Evolutionary conservation across 345 rosid species (phyloP), one percentile per base, ranked within the genome.

Genomic region (Isatis tinctoria): DNA sequence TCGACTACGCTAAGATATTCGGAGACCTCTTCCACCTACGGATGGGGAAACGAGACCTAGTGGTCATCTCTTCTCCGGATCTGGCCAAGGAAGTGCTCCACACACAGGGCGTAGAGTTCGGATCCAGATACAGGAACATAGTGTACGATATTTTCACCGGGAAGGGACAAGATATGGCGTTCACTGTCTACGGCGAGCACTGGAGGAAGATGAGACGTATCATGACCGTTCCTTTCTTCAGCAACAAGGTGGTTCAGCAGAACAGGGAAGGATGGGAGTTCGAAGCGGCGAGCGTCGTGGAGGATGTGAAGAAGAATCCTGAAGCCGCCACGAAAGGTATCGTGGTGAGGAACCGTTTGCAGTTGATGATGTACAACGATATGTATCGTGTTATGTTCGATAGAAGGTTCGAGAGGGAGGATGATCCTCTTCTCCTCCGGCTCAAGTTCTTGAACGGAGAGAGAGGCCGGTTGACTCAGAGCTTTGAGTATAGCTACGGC

Each of bases 171-270:
- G 99, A 96, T 75, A 96, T 96, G 99, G 99, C 90, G 72, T 96
- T 96, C 84, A 92, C 99, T 0, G 97, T 89, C 0, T 96, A 96
- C 72, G 99, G 99, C 0, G 99, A 96, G 67, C 99, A 96, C 74
- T 96, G 99, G 99, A 73, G 99, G 69, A 96, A 96, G 86, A 96
- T 95, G 99, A 45, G 98, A 56, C 60, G 99, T 66, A 95, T 95
- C 84, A 95, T 95, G 99, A 95, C 99, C 17, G 99, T 95, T 24
- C 99, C 99, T 0, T 96, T 96, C 70, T 96, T 96, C 82, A 96
- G 98, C 18, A 88, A 84, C 83, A 93, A 88, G 51, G 98, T 93
- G 1, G 98, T 93, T 12, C 97, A 88, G 8, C 95, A 81, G 72
- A 85, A 93, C 72, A 68, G 90, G 2, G 54, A 70, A n/a, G 91